These are phyloP conservation scores for Choanephora cucurbitarum DNA, from an alignment of 371 early-diverging fungal species.

Conservation along the genomic window DNA sequence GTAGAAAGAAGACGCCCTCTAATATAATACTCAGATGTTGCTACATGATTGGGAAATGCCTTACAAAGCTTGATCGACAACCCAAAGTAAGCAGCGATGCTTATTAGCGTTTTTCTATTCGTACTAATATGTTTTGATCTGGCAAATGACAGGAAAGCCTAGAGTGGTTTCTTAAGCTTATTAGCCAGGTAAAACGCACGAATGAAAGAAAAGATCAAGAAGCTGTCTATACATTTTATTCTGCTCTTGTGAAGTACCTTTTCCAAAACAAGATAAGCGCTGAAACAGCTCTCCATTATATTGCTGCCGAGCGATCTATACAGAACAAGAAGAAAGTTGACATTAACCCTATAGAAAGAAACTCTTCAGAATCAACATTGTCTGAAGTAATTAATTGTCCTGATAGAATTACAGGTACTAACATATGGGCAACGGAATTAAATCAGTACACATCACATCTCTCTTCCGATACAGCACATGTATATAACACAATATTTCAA, in stretches of 20 bases:
- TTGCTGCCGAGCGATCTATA: constrained; percentile 12
- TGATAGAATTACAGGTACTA: background rate
- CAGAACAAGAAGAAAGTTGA: background rate
- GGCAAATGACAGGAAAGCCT: constrained; percentile 42
- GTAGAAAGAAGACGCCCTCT: no score
- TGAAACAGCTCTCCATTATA: constrained; percentile 7
- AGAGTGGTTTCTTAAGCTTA: constrained; percentile 46
- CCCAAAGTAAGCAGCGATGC: constrained; percentile 42
- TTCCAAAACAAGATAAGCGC: constrained; percentile 46
- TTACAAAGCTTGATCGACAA: constrained; percentile 52
- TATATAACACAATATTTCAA: constrained; percentile 47
- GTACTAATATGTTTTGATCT: no score
- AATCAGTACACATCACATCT: constrained; percentile 7
- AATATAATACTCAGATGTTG: constrained; percentile 34
- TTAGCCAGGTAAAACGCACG: constrained; percentile 42
- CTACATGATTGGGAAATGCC: constrained; percentile 67
- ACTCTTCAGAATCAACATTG: background rate
- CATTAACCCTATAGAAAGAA: background rate
- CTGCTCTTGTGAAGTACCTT: constrained; percentile 58
- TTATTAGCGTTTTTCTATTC: no score
- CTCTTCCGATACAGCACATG: constrained; percentile 23
- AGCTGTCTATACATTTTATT: constrained; percentile 58
- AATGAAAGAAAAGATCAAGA: constrained; percentile 58
- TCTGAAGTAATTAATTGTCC: background rate
- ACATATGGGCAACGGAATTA: background rate